Evolutionary conservation across 805 yeast species (phyloP).

Genomic region (Kazachstania taianensis): DNA sequence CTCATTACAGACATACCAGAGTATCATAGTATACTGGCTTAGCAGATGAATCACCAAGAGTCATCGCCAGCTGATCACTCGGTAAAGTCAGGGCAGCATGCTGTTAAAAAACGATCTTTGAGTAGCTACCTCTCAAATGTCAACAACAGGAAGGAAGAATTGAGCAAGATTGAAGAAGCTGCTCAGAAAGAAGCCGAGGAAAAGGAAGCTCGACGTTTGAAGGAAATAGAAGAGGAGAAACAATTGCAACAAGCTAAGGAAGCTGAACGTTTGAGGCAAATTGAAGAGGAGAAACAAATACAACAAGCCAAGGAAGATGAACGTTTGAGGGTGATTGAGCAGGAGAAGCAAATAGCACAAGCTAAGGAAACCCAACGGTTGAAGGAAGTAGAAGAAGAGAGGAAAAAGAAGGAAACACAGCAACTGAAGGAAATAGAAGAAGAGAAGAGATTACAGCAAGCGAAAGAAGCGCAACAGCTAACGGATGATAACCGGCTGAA

Average conservation of each 20-base stretch:
- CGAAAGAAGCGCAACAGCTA: slow-evolving; percentile 1
- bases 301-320: not conserved
- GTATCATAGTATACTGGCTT: too few species aligned
- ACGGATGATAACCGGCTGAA: slow-evolving; percentile 1
- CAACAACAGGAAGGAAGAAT: slow-evolving; percentile 21
- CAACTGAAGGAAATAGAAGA: slow-evolving; percentile 3
- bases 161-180: slow-evolving; percentile 13
- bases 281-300: not conserved
- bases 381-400: slow-evolving; percentile 3
- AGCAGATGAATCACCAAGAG: too few species aligned
- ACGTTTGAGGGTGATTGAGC: not conserved
- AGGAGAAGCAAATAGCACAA: slow-evolving; percentile 2
- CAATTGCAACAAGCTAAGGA: not conserved
- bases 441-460: not conserved
- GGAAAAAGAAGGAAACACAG: too few species aligned
- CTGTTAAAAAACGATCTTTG: slow-evolving; percentile 24
- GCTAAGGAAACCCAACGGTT: slow-evolving; percentile 4
- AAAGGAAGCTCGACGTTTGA: slow-evolving; percentile 3
- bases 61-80: too few species aligned
- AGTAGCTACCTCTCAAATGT: slow-evolving; percentile 28
- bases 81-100: too few species aligned
- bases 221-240: slow-evolving; percentile 3
- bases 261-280: slow-evolving; percentile 2
- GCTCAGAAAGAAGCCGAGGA: slow-evolving; percentile 4
- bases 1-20: too few species aligned